Base-by-base conservation (phyloP, 2,329 filamentous ascomycete genomes). In the Aureobasidium sp. region DNA sequence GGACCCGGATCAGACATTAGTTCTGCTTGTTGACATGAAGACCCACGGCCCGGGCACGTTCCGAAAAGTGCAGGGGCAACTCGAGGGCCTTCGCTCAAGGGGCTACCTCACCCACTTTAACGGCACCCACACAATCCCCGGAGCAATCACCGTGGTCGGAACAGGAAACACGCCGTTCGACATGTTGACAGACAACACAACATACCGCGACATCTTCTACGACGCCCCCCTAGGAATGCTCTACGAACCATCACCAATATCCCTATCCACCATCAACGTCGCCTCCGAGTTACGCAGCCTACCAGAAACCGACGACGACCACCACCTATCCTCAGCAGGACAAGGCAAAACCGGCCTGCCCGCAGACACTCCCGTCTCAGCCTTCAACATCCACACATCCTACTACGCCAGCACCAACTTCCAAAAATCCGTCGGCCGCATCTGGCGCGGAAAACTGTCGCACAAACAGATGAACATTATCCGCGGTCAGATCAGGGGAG, bases 21-120 rank as follows among this genome's bases (percentile, higher is more conserved):
- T 82, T 5, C 77, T 91, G 4, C 77, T 90, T 4, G 78, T 91
- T 31, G 88, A 91, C 69, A 74, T 90, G 68, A 91, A 91, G 72
- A 84, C 79, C 2, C 69, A 77, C 27, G 81, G 79, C 1, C 67
- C 71, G 4, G 70, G 75, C 23, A 82, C 80, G 1, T 84, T 81
- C 74, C 77, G 77, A 0, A 71, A 78, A 50, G 78, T 87, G 0
- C 64, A 81, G 17, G 68, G 74, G 33, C 80, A 85, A 60, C 76
- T 89, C 0, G 74, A 82, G 60, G 80, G 84, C 1, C 75, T 90
- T 7, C 77, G 84, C 4, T 73, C 81, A 42, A 76, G 74, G 42
- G 79, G 79, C n/a, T 89, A 73, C 63, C 69, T 78, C 3, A 77
- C 71, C 27, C 71, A 73, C 62, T 78, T 81, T 57, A 74, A 81